Percentiles rank a stretch among this genome's conserved stretches.
These are phyloP conservation scores for Cardamine occulta DNA, from an alignment of 345 rosid genomes.

Conservation along the genomic window DNA sequence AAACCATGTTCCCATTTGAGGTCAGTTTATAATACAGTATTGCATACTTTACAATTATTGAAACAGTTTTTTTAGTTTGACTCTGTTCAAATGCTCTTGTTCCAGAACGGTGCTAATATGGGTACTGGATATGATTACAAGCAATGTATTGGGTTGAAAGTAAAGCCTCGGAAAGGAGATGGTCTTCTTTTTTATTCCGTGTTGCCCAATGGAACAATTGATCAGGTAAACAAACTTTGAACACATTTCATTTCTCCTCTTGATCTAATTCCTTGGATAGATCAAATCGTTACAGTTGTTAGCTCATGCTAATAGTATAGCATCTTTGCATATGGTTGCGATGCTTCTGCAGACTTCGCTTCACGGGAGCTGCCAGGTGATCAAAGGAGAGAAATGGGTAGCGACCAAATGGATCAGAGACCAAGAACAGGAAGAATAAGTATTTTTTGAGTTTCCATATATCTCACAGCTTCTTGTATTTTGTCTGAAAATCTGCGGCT, in stretches of 20 bases:
- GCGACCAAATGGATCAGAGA: constrained; percentile 93
- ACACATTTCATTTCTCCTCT: neutral
- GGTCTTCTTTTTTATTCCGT: constrained; percentile 74
- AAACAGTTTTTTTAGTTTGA: neutral
- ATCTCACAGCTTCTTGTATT: constrained; percentile 10
- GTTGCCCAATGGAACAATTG: constrained; percentile 71
- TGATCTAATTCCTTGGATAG: neutral
- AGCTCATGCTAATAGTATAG: constrained; percentile 15
- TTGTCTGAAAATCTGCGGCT: constrained; percentile 12
- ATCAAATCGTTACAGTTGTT: neutral
- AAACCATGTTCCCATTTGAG: constrained; percentile 87
- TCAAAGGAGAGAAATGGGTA: constrained; percentile 87
- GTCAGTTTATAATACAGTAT: constrained; percentile 41
- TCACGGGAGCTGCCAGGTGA: constrained; percentile 88
- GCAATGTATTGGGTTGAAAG: constrained; percentile 69
- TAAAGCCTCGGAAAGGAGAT: constrained; percentile 75
- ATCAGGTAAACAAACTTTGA: constrained; percentile 48
- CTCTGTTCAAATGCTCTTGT: neutral
- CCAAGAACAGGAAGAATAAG: constrained; percentile 47
- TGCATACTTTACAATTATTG: constrained; percentile 5
- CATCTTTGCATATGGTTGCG: constrained; percentile 11
- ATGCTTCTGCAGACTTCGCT: constrained; percentile 67
- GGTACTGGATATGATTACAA: constrained; percentile 57
- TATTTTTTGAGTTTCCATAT: neutral
- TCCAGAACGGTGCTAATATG: constrained; percentile 54